Evolutionary conservation across 169 alveolate species (phyloP).

Genomic region (Cryptosporidium canis): DNA sequence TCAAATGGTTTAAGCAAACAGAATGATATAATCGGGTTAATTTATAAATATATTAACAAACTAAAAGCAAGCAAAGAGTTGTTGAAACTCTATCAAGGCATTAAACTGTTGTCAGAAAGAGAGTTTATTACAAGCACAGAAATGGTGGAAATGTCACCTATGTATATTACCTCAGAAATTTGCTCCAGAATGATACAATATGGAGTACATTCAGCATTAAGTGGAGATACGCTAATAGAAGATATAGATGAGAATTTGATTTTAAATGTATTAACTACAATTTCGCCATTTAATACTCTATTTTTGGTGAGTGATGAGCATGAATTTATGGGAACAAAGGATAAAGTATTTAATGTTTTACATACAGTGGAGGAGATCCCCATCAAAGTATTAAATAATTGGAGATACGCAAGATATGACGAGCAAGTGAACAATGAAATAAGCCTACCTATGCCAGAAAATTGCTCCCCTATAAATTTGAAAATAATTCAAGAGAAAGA

Average conservation of each 20-base stretch:
- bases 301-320: not conserved
- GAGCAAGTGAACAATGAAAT: not conserved
- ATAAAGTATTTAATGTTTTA: not conserved
- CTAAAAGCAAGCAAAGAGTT: constrained; percentile 19
- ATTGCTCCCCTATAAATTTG: constrained; percentile 42
- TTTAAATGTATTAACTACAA: not conserved
- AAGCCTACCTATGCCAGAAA: constrained; percentile 35
- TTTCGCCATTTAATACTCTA: constrained; percentile 38
- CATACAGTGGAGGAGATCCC: constrained; percentile 44
- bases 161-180: constrained; percentile 49
- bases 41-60: constrained; percentile 49
- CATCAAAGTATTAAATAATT: not conserved
- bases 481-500: not conserved
- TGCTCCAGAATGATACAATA: constrained; percentile 52
- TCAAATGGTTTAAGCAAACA: constrained; percentile 2
- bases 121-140: constrained; percentile 41
- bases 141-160: constrained; percentile 26
- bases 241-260: constrained; percentile 51
- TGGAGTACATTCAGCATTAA: constrained; percentile 50
- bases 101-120: constrained; percentile 40
- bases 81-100: not conserved
- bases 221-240: constrained; percentile 52
- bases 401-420: not conserved
- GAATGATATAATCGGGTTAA: not conserved
- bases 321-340: not conserved